Conservation (phyloP, 768 basidiomycete genomes). For the Amanita pseudoporphyria region DNA sequence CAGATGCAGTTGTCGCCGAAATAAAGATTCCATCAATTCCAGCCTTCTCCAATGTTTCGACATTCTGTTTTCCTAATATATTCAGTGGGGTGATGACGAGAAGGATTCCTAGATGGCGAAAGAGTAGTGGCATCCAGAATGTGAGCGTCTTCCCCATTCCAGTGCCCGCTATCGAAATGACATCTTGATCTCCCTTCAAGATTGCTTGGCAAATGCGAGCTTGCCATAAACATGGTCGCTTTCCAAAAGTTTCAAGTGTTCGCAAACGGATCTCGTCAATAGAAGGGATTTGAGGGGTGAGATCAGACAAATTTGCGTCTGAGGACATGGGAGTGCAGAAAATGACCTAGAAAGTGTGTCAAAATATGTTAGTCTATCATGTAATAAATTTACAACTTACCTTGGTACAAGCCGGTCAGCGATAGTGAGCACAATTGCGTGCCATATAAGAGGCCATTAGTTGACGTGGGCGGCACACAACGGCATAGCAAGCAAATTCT, state of each 20-base stretch:
- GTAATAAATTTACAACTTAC: neutral
- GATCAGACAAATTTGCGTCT: neutral
- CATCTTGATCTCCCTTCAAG: too few species aligned
- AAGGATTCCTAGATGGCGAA: conserved; percentile 11
- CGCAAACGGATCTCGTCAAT: conserved; percentile 2
- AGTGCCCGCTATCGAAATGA: too few species aligned
- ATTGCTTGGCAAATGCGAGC: conserved; percentile 6
- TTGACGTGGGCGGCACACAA: too few species aligned
- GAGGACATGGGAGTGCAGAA: neutral
- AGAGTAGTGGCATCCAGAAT: too few species aligned
- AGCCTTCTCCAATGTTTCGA: conserved; percentile 7
- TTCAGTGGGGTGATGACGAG: conserved; percentile 16
- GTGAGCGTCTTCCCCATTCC: too few species aligned
- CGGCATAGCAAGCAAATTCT: too few species aligned
- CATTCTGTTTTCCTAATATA: conserved; percentile 14
- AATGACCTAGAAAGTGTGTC: neutral
- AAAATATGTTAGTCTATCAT: neutral
- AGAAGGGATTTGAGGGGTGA: neutral
- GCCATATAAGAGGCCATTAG: neutral
- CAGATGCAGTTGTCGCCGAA: conserved; percentile 10
- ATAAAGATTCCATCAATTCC: conserved; percentile 12
- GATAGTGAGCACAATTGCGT: neutral
- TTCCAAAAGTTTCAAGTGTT: conserved; percentile 10
- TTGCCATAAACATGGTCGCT: conserved; percentile 14
- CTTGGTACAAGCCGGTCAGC: neutral